A percentile compares a stretch with the other conserved stretches of the same genome.
Conservation (phyloP, 179 eudicot genomes). For the Drosera spatulata region DNA sequence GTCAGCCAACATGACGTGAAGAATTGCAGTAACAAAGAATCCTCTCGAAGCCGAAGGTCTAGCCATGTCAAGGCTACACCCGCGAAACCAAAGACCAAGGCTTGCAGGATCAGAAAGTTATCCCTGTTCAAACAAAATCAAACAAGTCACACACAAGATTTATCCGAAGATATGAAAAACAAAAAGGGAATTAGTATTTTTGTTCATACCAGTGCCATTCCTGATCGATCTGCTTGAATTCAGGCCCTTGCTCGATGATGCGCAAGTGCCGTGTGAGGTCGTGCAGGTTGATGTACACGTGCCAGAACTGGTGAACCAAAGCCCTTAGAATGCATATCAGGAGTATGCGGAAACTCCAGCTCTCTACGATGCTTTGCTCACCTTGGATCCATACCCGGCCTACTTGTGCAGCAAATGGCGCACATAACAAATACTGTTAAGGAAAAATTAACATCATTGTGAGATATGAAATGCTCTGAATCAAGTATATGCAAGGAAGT, state of each 20-base stretch:
- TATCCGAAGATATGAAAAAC: neutral
- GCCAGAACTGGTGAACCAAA: conserved; percentile 38
- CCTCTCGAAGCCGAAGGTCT: conserved; percentile 28
- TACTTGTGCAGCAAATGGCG: conserved; percentile 54
- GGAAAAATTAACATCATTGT: too few species aligned
- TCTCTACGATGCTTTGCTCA: conserved; percentile 16
- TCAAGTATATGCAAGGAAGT: too few species aligned
- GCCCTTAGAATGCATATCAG: conserved; percentile 38
- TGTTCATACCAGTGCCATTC: conserved; percentile 74
- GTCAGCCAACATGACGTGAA: conserved; percentile 66
- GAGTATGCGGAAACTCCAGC: conserved; percentile 55
- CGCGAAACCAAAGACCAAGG: conserved; percentile 28
- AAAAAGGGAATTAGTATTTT: too few species aligned
- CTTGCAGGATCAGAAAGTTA: conserved; percentile 71
- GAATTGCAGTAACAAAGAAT: conserved; percentile 21
- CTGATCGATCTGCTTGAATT: conserved; percentile 65
- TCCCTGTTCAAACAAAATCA: conserved; percentile 34
- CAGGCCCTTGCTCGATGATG: conserved; percentile 42
- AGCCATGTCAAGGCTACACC: conserved; percentile 28
- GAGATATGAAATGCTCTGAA: too few species aligned
- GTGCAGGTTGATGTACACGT: conserved; percentile 40
- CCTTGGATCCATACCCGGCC: conserved; percentile 34
- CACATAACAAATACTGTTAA: conserved; percentile 60
- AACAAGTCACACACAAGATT: neutral
- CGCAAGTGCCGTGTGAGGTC: conserved; percentile 48